Base-by-base conservation (phyloP, 2,329 filamentous ascomycete species). In the Penicillium thymicola region DNA sequence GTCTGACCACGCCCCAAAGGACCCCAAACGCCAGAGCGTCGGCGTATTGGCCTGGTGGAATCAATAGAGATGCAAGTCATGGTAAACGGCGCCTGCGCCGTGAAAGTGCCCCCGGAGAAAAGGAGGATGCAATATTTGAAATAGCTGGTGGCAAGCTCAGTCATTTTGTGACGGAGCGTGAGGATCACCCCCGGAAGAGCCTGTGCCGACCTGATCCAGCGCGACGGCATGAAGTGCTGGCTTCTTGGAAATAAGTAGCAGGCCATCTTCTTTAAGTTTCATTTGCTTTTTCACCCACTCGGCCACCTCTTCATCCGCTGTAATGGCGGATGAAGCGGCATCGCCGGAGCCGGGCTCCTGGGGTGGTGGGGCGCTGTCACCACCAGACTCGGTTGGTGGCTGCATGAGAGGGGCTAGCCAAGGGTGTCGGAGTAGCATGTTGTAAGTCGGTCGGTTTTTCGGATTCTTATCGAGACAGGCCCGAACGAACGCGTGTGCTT, bases 381-480 rank as follows among this genome's bases (percentile, higher is more conserved):
- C 60, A 60, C 90, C 87, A 0, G 82, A 76, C 59, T 92, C 90
- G 1, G 85, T 89, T n/a, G 85, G 82, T 2, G 90, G 90, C 64
- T 92, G 89, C 61, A 87, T 84, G 37, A 96, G 79, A 1, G 85
- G 81, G 9, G 85, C 82, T 5, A 99, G 82, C 94, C 94, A 99
- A 28, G 90, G 86, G 70, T 97, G 93, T 67, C 90, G 86, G 11
- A 99, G 82, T 5, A 99, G 83, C 81, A 90, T 92, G 50, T 88
- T 85, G 71, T 99, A 99, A 0, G 89, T 94, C n/a, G 92, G 93
- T n/a, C 94, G 86, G 58, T 95, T 84, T 65, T 90, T 89, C 9
- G 94, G 90, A 23, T 90, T 89, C 75, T 99, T 99, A 79, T 97
- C 92, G 45, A 99, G 81, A 72, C 94, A 97, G 43, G 88, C 88